A percentile compares a stretch with the other conserved stretches of the same genome.
Conservation (phyloP, 805 yeast species). For the Clavispora asparagi region DNA sequence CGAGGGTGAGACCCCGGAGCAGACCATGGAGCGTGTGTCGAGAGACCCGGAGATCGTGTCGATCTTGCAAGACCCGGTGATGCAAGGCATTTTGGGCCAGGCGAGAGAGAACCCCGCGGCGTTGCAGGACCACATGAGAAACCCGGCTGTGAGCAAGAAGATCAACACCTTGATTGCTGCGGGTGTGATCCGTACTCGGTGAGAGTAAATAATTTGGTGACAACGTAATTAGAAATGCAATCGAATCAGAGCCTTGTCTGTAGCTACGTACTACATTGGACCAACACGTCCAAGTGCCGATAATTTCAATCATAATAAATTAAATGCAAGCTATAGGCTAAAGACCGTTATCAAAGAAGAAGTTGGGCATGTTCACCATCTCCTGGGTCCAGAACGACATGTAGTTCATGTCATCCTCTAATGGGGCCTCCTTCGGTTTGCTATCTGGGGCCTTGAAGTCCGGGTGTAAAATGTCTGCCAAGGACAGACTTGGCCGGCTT, state of each 20-base stretch:
- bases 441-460: not conserved
- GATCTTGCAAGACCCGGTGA: slow-evolving; percentile 88
- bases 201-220: slow-evolving; percentile 2
- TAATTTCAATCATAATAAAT: too few species aligned
- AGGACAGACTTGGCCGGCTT: not conserved
- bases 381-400: not conserved
- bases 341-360: slow-evolving; percentile 31
- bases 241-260: too few species aligned
- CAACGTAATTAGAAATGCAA: too few species aligned
- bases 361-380: slow-evolving; percentile 25
- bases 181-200: slow-evolving; percentile 91
- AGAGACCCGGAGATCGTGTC: slow-evolving; percentile 92
- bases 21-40: slow-evolving; percentile 84
- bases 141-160: slow-evolving; percentile 87
- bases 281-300: too few species aligned
- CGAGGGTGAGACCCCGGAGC: slow-evolving; percentile 89
- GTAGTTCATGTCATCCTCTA: slow-evolving; percentile 1
- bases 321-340: not conserved
- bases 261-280: too few species aligned
- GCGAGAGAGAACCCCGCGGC: slow-evolving; percentile 96
- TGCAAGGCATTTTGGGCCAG: slow-evolving; percentile 92
- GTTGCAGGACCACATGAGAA: slow-evolving; percentile 94
- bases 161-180: slow-evolving; percentile 89
- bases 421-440: not conserved
- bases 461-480: not conserved